Evolutionary conservation across 495 filamentous ascomycete species (phyloP), one percentile per base, ranked within the genome.

Genomic region (Patellaria atrata): DNA sequence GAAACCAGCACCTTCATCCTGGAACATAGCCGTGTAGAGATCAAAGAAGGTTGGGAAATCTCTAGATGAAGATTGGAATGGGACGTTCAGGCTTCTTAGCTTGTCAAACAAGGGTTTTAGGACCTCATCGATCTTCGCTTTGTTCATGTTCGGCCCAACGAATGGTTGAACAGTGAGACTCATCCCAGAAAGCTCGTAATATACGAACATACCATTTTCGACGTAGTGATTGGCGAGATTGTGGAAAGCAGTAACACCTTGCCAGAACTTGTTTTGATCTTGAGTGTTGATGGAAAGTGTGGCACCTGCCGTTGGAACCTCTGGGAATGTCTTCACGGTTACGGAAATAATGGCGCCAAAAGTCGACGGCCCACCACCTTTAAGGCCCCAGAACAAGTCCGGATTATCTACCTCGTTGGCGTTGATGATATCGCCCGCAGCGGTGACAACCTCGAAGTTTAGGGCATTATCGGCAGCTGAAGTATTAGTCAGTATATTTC

Each of bases 21-120:
- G 58, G 32, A 69, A 68, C 40, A 68, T 43, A 38, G 57, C 58
- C 6, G 51, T 53, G 43, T 65, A 71, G 5, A 65, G 51, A 10
- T 59, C 58, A 28, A 61, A 61, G 32, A 65, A 62, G 9, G 60
- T 64, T 9, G 43, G 25, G 44, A 56, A 62, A 4, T 48, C 47
- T 25, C 54, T 54, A 32, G 44, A 54, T 0, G 28, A 16, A 1
- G 52, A 50, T 19, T 53, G 47, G 36, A 62, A 62, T 1, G 47
- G 38, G 15, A 64, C 40, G 4, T 54, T 57, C 17, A 57, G 36
- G 2, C 50, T 44, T 24, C 58, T 41, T 8, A 68, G 53, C 30
- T 63, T 53, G 32, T 59, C 48, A 23, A 63, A 59, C 12, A 71
- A 45, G 0, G 67, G 65, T 31, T 61, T 38, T 8, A 71, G 40